Base-by-base conservation (phyloP, 2,329 filamentous ascomycete species). In the Pezizomycotina sp. region DNA sequence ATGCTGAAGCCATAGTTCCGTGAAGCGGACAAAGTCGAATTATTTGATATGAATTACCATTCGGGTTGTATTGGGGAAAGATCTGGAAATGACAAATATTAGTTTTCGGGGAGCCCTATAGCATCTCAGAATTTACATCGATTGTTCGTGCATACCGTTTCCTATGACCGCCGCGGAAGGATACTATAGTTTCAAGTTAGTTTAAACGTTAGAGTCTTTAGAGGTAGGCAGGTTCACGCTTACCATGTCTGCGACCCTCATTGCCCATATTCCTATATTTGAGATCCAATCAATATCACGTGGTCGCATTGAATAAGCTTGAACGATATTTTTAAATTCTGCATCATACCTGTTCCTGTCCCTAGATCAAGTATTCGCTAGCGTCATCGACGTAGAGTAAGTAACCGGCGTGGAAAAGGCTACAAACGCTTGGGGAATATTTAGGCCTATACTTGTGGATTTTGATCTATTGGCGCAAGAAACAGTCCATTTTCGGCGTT, bases 401-500 rank as follows among this genome's bases (percentile, higher is more conserved):
- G 31, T 4, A 21, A 29, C 21, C 14, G 28, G 22, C 12, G 27
- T 32, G 4, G 8, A 22, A 20, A 6, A 6, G 14, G 14, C 9
- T 10, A 13, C 8, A 8, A 33, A 10, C 14, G 10, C 12, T 24
- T 6, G 30, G n/a, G 8, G 25, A 8, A 12, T 5, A 7, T 4
- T 10, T 38, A 12, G 7, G 18, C 13, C n/a, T 24, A 15, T 33
- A 44, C 41, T 34, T 39, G 41, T 9, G 54, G 51, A 23, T 54
- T 46, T 5, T 51, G 36, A 7, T 47, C 45, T 2, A 62, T 50
- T 5, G 60, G 60, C 3, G 60, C 56, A 3, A 60, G 47, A 37
- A 53, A 57, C 3, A 62, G 52, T 16, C 53, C 51, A n/a, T n/a
- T n/a, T n/a, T n/a, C n/a, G n/a, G 8, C 57, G 55, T 12, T 52